Evolutionary conservation across 2,329 filamentous ascomycete species (phyloP).

Genomic region (Verticillium klebahnii): DNA sequence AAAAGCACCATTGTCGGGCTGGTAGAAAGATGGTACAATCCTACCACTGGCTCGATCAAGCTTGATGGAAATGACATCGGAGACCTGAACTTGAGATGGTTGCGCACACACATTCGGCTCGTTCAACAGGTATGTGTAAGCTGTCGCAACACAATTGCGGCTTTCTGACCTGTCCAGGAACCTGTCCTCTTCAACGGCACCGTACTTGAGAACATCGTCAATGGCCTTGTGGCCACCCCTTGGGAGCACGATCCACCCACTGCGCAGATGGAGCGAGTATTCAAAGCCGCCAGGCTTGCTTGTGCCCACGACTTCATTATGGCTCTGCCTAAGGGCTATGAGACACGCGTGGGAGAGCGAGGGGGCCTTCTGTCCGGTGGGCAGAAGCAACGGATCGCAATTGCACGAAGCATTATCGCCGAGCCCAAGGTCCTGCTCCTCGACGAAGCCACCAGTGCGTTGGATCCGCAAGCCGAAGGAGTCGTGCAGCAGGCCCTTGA

Average conservation of each 20-base stretch:
- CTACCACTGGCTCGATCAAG: constrained; percentile 17
- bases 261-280: constrained; percentile 6
- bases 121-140: constrained; percentile 17
- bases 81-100: constrained; percentile 21
- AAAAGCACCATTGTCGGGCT: constrained; percentile 66
- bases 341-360: constrained; percentile 17
- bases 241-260: constrained; percentile 3
- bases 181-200: constrained; percentile 18
- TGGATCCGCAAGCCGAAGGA: constrained; percentile 34
- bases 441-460: constrained; percentile 61
- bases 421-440: constrained; percentile 57
- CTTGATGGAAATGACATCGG: constrained; percentile 20
- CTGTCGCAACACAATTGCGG: neutral
- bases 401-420: constrained; percentile 59
- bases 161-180: constrained; percentile 10
- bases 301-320: constrained; percentile 19
- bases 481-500: constrained; percentile 51
- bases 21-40: constrained; percentile 59
- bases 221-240: constrained; percentile 14
- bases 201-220: constrained; percentile 17
- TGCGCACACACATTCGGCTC: constrained; percentile 23
- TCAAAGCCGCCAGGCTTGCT: constrained; percentile 15
- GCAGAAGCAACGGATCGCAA: constrained; percentile 61
- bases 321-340: constrained; percentile 15
- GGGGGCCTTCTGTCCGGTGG: constrained; percentile 39